Evolutionary conservation across 441 rosid genomes (phyloP), one percentile per base, ranked within the genome.

Genomic region (Corymbia calophylla): DNA sequence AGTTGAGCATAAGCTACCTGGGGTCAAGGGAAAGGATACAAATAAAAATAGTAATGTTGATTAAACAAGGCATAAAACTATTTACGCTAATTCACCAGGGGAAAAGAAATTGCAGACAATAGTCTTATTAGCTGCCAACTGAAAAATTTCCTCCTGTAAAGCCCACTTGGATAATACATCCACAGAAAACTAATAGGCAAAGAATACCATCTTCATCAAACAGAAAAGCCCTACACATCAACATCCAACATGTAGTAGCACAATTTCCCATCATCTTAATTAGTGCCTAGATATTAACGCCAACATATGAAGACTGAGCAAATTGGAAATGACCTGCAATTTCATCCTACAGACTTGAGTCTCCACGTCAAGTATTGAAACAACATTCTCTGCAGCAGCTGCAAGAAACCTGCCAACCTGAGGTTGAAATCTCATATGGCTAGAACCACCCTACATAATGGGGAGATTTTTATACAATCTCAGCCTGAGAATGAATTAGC

Each of bases 401-500:
- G 99, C 99, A 23, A 98, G 98, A 93, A 95, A 96, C 94, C 94
- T 94, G 89, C 99, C 99, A 73, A 88, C 91, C 58, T 93, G 94
- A 66, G 99, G 99, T 92, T 97, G 99, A 91, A 98, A 98, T 93
- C 99, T 96, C 95, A 98, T 90, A 89, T 94, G 96, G 18, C 96
- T 94, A 91, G 95, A 95, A 86, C 98, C 99, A 87, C 97, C 99
- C 99, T 98, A 58, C 62, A 86, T 68, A 88, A 21, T 47, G 15
- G 18, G 85, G 85, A 89, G 62, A 81, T 14, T 39, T 53, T 19
- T 87, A 70, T 85, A 68, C 73, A 48, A 86, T 47, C 54, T 68
- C 51, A 9, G 81, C n/a, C 35, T 15, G 82, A 87, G n/a, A n/a
- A 86, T 86, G 86, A n/a, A 48, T 19, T 3, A 68, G 32, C 5